These are phyloP conservation scores for Primulina tabacum DNA, from an alignment of 257 asterid species.

Conservation along the genomic window DNA sequence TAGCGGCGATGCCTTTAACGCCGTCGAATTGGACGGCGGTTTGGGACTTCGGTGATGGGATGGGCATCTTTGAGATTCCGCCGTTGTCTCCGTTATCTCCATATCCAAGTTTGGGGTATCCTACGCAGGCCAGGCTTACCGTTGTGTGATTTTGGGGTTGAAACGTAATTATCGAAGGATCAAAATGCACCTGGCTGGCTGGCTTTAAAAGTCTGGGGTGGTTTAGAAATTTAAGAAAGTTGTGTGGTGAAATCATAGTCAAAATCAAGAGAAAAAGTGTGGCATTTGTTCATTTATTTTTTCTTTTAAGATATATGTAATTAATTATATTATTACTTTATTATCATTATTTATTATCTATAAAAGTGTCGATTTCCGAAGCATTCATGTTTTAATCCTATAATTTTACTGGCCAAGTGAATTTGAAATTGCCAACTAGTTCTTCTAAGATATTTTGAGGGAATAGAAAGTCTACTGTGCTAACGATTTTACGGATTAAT, in stretches of 20 bases:
- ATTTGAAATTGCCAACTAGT: background rate
- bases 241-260: background rate
- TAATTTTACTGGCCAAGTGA: background rate
- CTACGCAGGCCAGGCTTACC: constrained; percentile 8
- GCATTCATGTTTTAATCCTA: background rate
- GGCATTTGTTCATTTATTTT: background rate
- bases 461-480: no score
- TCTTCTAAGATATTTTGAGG: no score
- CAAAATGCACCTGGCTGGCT: constrained; percentile 1
- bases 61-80: constrained; percentile 59
- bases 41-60: constrained; percentile 49
- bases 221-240: background rate
- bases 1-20: constrained; percentile 38
- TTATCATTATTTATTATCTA: no score
- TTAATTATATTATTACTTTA: no score
- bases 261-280: background rate
- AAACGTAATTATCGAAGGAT: background rate
- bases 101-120: constrained; percentile 27
- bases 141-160: constrained; percentile 8
- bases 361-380: background rate
- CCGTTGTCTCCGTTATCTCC: constrained; percentile 47
- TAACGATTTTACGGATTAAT: no score
- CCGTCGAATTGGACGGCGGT: constrained; percentile 56
- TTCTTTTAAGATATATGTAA: no score
- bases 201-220: background rate